Evolutionary conservation across 371 early-diverging fungal species (phyloP).

Genomic region (Mucor circinelloides): DNA sequence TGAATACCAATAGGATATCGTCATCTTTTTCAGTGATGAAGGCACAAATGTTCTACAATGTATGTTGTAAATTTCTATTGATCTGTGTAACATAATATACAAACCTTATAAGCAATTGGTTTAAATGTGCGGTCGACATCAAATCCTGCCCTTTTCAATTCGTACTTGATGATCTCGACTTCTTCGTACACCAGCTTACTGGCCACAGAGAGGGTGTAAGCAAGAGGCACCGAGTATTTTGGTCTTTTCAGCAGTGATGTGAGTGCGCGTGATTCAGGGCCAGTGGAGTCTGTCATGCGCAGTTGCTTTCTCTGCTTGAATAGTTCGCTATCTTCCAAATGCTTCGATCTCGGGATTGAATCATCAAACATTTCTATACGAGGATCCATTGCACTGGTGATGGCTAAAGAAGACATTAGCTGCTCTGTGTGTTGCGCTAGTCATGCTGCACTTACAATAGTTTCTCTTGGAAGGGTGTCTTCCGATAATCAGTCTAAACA

Average conservation of each 20-base stretch:
- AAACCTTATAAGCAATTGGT: constrained; percentile 61
- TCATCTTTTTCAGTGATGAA: constrained; percentile 64
- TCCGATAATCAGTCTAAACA: constrained; percentile 29
- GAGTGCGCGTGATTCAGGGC: constrained; percentile 14
- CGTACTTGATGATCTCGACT: constrained; percentile 57
- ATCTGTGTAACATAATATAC: constrained; percentile 3
- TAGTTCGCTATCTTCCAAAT: constrained; percentile 26
- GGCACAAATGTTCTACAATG: constrained; percentile 59
- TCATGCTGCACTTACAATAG: constrained; percentile 25
- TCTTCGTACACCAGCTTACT: constrained; percentile 62
- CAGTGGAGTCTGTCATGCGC: constrained; percentile 19
- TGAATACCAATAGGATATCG: constrained; percentile 61
- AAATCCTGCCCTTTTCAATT: constrained; percentile 56
- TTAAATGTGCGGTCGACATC: constrained; percentile 56
- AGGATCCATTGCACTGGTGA: constrained; percentile 40
- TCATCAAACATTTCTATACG: constrained; percentile 34
- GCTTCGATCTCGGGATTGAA: constrained; percentile 23
- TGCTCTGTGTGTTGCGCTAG: background rate
- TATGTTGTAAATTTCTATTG: background rate
- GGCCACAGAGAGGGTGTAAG: constrained; percentile 58
- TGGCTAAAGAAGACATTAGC: constrained; percentile 11
- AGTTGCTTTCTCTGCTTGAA: constrained; percentile 25
- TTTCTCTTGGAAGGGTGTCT: constrained; percentile 28
- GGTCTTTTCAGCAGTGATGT: constrained; percentile 30
- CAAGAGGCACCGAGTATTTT: constrained; percentile 52